These are phyloP conservation scores for Zymoseptoria crescenta DNA, from an alignment of 2,329 filamentous ascomycete species.

Conservation along the genomic window DNA sequence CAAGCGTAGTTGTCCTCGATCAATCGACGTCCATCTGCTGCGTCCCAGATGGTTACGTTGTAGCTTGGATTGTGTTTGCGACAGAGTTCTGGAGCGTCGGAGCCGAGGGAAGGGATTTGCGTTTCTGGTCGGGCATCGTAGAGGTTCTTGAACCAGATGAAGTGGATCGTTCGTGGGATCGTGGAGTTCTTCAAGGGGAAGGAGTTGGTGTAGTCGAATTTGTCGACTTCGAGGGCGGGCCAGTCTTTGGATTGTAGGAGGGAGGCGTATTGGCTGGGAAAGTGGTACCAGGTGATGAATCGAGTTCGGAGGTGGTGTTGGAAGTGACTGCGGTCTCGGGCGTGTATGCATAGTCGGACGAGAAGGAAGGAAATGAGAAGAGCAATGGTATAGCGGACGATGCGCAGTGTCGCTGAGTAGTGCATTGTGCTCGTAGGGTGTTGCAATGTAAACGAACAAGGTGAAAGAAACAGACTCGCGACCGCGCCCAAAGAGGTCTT, in stretches of 20 bases:
- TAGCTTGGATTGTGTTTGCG: constrained; percentile 10
- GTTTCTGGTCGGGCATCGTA: constrained; percentile 11
- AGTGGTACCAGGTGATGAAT: background rate
- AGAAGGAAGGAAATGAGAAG: background rate
- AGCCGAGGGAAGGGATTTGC: constrained; percentile 10
- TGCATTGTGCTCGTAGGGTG: background rate
- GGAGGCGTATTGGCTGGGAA: background rate
- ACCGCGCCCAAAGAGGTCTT: background rate
- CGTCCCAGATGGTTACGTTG: constrained; percentile 14
- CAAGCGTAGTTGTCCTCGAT: constrained; percentile 14
- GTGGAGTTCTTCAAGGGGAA: background rate
- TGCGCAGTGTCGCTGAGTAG: background rate
- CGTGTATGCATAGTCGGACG: background rate
- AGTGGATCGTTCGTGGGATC: constrained; percentile 16
- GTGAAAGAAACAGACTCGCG: background rate
- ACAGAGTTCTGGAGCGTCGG: constrained; percentile 13
- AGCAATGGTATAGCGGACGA: background rate
- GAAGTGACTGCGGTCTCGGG: background rate
- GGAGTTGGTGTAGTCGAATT: constrained; percentile 4
- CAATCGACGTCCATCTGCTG: constrained; percentile 7
- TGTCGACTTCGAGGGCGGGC: background rate
- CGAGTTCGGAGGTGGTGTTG: background rate
- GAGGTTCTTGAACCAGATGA: constrained; percentile 19
- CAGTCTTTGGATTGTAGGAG: background rate
- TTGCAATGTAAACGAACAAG: background rate